Evolutionary conservation across 2,329 filamentous ascomycete genomes (phyloP), one percentile per base, ranked within the genome.

Genomic region (Chaetomium sp.): DNA sequence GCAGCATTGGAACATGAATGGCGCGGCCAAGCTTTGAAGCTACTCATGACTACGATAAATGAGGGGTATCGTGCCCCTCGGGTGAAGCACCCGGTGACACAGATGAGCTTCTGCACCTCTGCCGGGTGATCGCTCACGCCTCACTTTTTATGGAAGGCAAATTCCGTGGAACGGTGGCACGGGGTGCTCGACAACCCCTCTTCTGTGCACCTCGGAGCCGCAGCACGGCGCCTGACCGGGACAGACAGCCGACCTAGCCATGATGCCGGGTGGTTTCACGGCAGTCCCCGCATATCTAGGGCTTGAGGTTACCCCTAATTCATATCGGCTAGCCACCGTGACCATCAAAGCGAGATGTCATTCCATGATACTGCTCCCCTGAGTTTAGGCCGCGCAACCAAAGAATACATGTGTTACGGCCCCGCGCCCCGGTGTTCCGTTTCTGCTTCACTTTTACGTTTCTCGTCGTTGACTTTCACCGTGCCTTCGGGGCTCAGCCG

Each of bases 41-140:
- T 47, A 23, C 54, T 51, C 33, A 42, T 35, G 10, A 25, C 47
- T 31, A n/a, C 10, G 25, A 25, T 23, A 63, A 7, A 47, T 51
- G 54, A 54, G 54, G 45, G 54, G 21, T 23, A 49, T 19, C 21
- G 59, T 56, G 33, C 27, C 42, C 60, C 12, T n/a, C 50, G 50
- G 59, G 54, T 61, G 38, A 50, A 25, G 60, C 51, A 56, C 23
- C 27, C 38, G 51, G 59, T 47, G 50, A 55, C 35, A 54, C 31
- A 19, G 13, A n/a, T 10, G 29, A 50, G 31, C 58, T 29, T 55
- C 59, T 50, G 25, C 50, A 16, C 13, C 45, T 25, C 38, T 47
- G 19, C 12, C 35, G 50, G 35, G 38, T 62, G 38, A 50, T 47
- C 42, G 19, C 38, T 56, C 38, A 56, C 51, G 38, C 42, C 51